Base-by-base conservation (phyloP, 495 filamentous ascomycete genomes). In the Penicillium maclennaniae region DNA sequence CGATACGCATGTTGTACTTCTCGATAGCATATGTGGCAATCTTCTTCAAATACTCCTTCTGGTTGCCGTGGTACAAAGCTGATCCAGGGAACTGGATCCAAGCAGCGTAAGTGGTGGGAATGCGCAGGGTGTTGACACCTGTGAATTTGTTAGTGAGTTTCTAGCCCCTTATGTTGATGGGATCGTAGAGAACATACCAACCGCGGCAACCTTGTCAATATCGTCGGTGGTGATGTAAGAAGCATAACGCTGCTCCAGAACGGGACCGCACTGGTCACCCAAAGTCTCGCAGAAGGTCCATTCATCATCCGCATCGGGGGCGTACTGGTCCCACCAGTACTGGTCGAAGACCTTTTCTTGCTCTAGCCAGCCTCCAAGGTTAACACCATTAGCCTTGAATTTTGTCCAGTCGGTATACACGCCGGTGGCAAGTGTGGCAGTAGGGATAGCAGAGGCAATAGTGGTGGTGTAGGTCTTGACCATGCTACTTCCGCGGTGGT, bases 351-450 rank as follows among this genome's bases (percentile, higher is more conserved):
- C 65, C 16, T 64, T 62, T 49, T 71, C 68, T 53, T 71, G 66
- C 10, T 60, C 62, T 0, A 71, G 62, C 68, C 66, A 69, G 25
- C 66, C 68, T 6, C 68, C 66, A 6, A 71, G 57, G 37, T 71
- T 71, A 31, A 62, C 62, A 16, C 65, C 65, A 37, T 66, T 43
- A 26, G 54, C 63, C 7, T 58, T 51, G 49, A 64, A 68, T 15
- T 54, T 66, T 31, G 47, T 48, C 63, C 66, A 69, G 47, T 69
- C 43, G 25, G 58, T 50, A 44, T 67, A 67, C 23, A 2, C 23
- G 23, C 23, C 23, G 23, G 23, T 5, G 23, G 23, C 23, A 23
- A 23, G 23, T 23, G 23, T 23, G 23, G 23, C 23, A 23, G 23
- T 23, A 5, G 23, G 5, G 23, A 23, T 23, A 5, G 23, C 23